Percentiles rank a stretch among this genome's conserved stretches.
Conservation (phyloP, 805 yeast genomes). For the Nakazawaea wyomingensis region DNA sequence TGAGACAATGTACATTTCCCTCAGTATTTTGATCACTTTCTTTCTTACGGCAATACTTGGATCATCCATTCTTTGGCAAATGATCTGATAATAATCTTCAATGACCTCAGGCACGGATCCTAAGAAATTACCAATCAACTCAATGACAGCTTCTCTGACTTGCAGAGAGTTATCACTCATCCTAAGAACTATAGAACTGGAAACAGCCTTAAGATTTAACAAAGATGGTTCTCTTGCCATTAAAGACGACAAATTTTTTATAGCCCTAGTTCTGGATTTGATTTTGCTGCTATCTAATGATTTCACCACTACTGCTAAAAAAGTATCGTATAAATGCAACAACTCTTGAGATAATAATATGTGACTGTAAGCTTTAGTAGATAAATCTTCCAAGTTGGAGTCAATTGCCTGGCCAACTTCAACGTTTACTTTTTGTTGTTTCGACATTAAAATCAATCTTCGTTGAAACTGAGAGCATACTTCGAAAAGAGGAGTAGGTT, state of each 20-base stretch:
- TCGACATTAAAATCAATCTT: neutral
- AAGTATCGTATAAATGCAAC: slow-evolving; percentile 42
- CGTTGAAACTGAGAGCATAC: neutral
- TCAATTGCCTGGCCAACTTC: neutral
- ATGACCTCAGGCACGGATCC: slow-evolving; percentile 37
- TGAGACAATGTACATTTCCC: slow-evolving; percentile 38
- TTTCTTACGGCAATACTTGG: slow-evolving; percentile 61
- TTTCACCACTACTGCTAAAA: slow-evolving; percentile 43
- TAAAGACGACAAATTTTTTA: slow-evolving; percentile 55
- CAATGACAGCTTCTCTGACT: slow-evolving; percentile 73
- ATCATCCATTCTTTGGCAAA: slow-evolving; percentile 49
- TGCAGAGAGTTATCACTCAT: slow-evolving; percentile 61
- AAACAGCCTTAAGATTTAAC: slow-evolving; percentile 44
- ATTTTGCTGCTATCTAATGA: slow-evolving; percentile 44
- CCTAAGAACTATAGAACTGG: slow-evolving; percentile 43
- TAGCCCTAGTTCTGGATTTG: slow-evolving; percentile 56
- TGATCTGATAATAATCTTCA: slow-evolving; percentile 41
- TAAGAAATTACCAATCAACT: slow-evolving; percentile 45
- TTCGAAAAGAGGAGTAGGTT: neutral
- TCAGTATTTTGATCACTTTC: slow-evolving; percentile 50
- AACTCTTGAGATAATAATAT: slow-evolving; percentile 28
- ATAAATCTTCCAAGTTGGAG: slow-evolving; percentile 3
- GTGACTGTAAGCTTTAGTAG: slow-evolving; percentile 16
- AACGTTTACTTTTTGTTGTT: neutral
- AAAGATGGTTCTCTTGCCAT: slow-evolving; percentile 49